Evolutionary conservation across 805 yeast species (phyloP).

Genomic region (Kodamaea leandrae): DNA sequence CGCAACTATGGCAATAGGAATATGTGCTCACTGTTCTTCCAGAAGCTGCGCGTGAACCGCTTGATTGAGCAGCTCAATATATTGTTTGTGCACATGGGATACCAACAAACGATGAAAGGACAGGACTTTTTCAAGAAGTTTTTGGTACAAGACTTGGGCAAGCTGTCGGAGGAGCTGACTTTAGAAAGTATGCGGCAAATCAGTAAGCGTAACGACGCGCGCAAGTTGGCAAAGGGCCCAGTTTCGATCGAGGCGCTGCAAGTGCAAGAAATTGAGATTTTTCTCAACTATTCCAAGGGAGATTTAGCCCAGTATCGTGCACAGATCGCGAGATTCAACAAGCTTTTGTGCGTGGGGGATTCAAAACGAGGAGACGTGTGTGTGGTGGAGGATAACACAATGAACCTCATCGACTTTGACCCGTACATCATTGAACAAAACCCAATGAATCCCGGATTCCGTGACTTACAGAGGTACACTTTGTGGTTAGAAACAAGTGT

Average conservation of each 20-base stretch:
- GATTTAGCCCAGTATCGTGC: slow-evolving; percentile 38
- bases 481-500: slow-evolving; percentile 26
- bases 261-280: slow-evolving; percentile 44
- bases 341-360: slow-evolving; percentile 31
- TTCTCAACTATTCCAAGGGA: slow-evolving; percentile 44
- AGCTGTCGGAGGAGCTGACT: too few relatives aligned
- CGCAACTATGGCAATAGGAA: slow-evolving; percentile 10
- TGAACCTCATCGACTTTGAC: slow-evolving; percentile 5
- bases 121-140: slow-evolving; percentile 8
- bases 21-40: slow-evolving; percentile 26
- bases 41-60: slow-evolving; percentile 48
- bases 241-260: slow-evolving; percentile 21
- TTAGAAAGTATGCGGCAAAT: neutral
- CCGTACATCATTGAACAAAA: neutral
- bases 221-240: neutral
- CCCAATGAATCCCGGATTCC: slow-evolving; percentile 11
- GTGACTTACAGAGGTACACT: slow-evolving; percentile 16
- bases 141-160: too few relatives aligned
- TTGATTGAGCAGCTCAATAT: slow-evolving; percentile 48
- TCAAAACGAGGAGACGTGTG: slow-evolving; percentile 34
- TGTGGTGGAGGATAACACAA: slow-evolving; percentile 18
- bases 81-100: slow-evolving; percentile 35
- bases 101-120: slow-evolving; percentile 25
- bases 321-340: slow-evolving; percentile 34
- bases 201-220: neutral